phyloP scores from a whole-genome alignment of 2,329 filamentous ascomycete species.

The Trichoderma sp. region DNA sequence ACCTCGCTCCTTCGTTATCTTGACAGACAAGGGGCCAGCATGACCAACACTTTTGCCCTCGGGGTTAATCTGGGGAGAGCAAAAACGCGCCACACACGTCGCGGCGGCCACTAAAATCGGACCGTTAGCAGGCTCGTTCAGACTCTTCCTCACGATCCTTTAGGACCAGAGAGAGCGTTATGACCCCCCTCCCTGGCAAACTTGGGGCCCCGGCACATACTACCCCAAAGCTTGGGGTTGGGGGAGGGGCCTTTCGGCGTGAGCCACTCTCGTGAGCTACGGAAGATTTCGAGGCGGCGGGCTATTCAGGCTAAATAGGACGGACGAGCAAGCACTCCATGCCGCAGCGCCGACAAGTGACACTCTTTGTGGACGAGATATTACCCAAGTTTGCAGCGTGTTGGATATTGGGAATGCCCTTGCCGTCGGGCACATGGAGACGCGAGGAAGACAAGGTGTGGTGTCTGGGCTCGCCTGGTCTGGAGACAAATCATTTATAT shows the following conservation, averaged over 20 bases:
- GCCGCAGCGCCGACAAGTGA: slow-evolving; percentile 14
- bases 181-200: slow-evolving; percentile 6
- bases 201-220: neutral
- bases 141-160: slow-evolving; percentile 8
- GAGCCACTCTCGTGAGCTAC: slow-evolving; percentile 25
- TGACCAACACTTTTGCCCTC: neutral
- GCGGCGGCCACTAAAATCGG: slow-evolving; percentile 22
- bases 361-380: slow-evolving; percentile 1
- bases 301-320: slow-evolving; percentile 22
- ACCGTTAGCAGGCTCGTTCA: slow-evolving; percentile 14
- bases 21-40: neutral
- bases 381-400: slow-evolving; percentile 5
- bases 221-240: slow-evolving; percentile 2
- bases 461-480: too few relatives aligned
- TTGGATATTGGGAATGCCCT: neutral
- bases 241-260: neutral
- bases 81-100: slow-evolving; percentile 9
- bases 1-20: neutral
- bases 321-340: slow-evolving; percentile 10
- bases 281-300: slow-evolving; percentile 23
- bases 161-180: neutral
- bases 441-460: neutral
- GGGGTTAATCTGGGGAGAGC: neutral
- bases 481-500: slow-evolving; percentile 25
- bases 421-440: slow-evolving; percentile 24